Evolutionary conservation across 1,284 basidiomycete species (phyloP), one percentile per base, ranked within the genome.

Genomic region (Cryptococcus floricola): DNA sequence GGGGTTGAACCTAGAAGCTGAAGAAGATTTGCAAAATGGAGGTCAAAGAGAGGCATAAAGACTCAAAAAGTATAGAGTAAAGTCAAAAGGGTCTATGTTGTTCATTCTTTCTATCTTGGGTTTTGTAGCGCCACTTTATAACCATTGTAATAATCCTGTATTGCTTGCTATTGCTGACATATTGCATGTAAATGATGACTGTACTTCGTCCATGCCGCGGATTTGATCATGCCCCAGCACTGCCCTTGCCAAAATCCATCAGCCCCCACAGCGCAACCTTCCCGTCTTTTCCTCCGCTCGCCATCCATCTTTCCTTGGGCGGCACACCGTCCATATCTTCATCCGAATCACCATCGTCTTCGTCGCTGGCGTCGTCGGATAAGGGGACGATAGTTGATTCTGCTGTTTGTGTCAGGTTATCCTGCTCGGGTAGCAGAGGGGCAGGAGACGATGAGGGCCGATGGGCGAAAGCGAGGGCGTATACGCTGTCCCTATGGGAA

Each of bases 241-340:
- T 34, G 6, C 4, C 31, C 31, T 34, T 34, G 31, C 16, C 57
- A 60, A 93, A 92, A 61, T 80, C 83, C 62, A 87, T 87, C 52
- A 94, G 73, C 23, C 80, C 77, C 91, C 91, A 95, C 25, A 93
- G 79, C 0, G 85, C 85, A 0, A 92, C 80, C 12, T 89, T 81
- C 43, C 78, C 80, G 66, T 94, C 90, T 67, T 88, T 88, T 1
- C 85, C 82, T 9, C 86, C 88, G 23, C 79, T 84, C 1, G 85
- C 79, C 5, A 92, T 75, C 91, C 90, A 93, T 25, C 84, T 78
- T 8, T 76, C 50, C 27, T 61, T 56, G 6, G 61, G 56, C 10
- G 44, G 49, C 60, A 80, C 81, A 54, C 88, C 87, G 5, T 72
- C 62, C 2, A 66, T 77, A 70, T 83, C 80, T 19, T 83, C 81